A percentile compares a stretch with the other conserved stretches of the same genome.
These are phyloP conservation scores for Leccinum incarnatum DNA, from an alignment of 768 basidiomycete species.

Conservation along the genomic window DNA sequence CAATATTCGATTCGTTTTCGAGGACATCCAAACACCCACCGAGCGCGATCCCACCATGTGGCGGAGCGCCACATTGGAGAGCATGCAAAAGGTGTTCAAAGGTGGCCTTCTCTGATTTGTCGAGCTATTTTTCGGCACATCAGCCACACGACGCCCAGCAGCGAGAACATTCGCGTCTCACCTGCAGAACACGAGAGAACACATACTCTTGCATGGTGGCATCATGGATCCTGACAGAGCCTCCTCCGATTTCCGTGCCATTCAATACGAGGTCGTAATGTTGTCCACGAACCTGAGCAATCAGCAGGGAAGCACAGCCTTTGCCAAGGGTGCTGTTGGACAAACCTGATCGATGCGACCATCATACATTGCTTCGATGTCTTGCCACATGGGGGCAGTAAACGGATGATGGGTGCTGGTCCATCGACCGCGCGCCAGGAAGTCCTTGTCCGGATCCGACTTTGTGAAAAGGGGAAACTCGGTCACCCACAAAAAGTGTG, in stretches of 20 bases:
- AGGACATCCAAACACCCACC: conserved; percentile 45
- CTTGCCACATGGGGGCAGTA: conserved; percentile 93
- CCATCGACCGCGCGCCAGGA: conserved; percentile 84
- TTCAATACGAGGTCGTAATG: conserved; percentile 96
- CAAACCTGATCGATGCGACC: conserved; percentile 62
- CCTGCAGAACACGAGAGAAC: conserved; percentile 74
- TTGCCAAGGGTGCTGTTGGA: conserved; percentile 4
- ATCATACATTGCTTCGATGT: conserved; percentile 70
- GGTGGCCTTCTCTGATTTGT: conserved; percentile 64
- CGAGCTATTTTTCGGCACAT: conserved; percentile 50
- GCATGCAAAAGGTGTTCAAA: conserved; percentile 88
- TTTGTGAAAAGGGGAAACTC: conserved; percentile 92
- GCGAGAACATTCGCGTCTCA: conserved; percentile 31
- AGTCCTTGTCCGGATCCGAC: conserved; percentile 84
- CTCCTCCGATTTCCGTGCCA: conserved; percentile 91
- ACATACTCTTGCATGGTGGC: conserved; percentile 83
- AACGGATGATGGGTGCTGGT: conserved; percentile 94
- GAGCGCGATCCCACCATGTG: conserved; percentile 92
- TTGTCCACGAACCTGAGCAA: conserved; percentile 80
- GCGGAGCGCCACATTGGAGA: conserved; percentile 86
- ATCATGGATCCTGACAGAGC: conserved; percentile 91
- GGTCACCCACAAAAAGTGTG: conserved; percentile 93
- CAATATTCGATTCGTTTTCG: conserved; percentile 3
- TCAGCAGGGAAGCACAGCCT: background rate
- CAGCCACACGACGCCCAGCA: conserved; percentile 10